These are phyloP conservation scores for Fusarium guadeloupense DNA, from an alignment of 2,329 filamentous ascomycete species.

Conservation along the genomic window DNA sequence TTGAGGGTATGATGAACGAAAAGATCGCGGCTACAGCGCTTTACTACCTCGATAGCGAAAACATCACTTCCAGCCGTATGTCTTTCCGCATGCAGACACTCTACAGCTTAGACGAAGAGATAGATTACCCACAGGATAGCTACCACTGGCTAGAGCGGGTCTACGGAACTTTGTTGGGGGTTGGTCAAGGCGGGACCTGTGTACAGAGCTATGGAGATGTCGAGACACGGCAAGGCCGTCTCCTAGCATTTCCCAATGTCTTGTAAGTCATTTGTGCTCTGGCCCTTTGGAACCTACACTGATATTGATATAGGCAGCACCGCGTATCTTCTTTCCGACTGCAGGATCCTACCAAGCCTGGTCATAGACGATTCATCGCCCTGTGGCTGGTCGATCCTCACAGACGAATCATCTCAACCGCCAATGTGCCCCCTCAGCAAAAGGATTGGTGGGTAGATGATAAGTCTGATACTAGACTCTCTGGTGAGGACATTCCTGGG, in stretches of 20 bases:
- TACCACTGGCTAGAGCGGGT: background rate
- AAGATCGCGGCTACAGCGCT: background rate
- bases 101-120: background rate
- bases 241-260: slow-evolving; percentile 1
- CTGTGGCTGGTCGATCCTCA: slow-evolving; percentile 10
- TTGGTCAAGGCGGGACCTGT: background rate
- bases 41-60: background rate
- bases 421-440: background rate
- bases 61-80: background rate
- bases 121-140: background rate
- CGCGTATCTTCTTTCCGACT: background rate
- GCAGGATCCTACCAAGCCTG: background rate
- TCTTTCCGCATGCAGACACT: background rate
- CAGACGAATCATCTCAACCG: background rate
- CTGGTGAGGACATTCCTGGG: accelerated
- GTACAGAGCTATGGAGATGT: background rate
- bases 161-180: background rate
- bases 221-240: background rate
- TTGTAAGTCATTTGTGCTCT: background rate
- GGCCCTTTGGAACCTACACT: accelerated
- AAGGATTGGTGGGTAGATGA: background rate
- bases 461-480: background rate
- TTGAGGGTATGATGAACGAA: slow-evolving; percentile 9
- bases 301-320: background rate
- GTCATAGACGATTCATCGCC: background rate